phyloP scores from a whole-genome alignment of 2,329 filamentous ascomycete species.

The Colletotrichum caudatum region DNA sequence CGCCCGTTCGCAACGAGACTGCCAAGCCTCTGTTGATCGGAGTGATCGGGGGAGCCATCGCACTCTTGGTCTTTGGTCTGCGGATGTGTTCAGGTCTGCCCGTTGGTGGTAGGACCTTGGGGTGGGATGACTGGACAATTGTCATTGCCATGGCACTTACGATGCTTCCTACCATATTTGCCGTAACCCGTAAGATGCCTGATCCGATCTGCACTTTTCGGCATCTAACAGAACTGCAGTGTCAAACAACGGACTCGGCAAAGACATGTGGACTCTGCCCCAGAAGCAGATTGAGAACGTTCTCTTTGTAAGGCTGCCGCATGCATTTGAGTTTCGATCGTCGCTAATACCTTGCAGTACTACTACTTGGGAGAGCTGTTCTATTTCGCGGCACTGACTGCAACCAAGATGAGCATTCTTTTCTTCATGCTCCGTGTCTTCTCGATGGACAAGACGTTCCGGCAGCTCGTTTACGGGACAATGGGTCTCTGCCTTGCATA shows the following conservation, averaged over 20 bases:
- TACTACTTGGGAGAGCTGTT: constrained; percentile 47
- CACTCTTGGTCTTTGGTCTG: constrained; percentile 32
- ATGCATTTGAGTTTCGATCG: not conserved
- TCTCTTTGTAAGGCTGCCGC: constrained; percentile 45
- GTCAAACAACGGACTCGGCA: constrained; percentile 48
- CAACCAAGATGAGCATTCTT: constrained; percentile 49
- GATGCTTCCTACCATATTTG: not conserved
- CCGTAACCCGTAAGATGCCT: not conserved
- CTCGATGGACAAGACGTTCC: constrained; percentile 32
- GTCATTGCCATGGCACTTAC: not conserved
- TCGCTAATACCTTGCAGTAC: constrained; percentile 38
- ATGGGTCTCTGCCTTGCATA: not conserved
- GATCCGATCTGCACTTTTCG: not conserved
- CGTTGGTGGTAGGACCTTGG: not conserved
- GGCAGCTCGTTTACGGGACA: not conserved
- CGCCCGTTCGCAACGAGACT: constrained; percentile 45
- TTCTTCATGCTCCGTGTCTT: constrained; percentile 51
- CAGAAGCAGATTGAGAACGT: constrained; percentile 44
- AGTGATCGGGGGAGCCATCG: constrained; percentile 46
- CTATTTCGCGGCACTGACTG: constrained; percentile 47
- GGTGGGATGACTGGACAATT: constrained; percentile 1
- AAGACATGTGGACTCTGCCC: constrained; percentile 53
- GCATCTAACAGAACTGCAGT: constrained; percentile 45
- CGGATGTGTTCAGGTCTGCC: not conserved
- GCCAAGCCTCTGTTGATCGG: constrained; percentile 45